Base-by-base conservation (phyloP, 805 yeast species). In the Teunomyces barrocoloradensis region DNA sequence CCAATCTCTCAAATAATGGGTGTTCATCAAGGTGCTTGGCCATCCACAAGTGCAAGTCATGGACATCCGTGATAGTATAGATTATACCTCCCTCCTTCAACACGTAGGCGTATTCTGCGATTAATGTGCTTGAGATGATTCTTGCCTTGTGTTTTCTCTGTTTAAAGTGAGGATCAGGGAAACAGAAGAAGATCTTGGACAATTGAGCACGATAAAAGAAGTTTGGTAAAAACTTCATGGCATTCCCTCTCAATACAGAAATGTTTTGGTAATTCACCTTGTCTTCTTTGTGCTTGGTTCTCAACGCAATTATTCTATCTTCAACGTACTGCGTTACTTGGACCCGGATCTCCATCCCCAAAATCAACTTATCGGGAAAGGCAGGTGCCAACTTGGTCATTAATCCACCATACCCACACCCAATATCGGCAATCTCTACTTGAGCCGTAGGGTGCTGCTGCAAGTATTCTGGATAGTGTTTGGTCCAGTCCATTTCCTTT, bases 141-240 rank as follows among this genome's bases (percentile, higher is more conserved):
- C 99, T 79, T 5, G 97, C 97, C 76, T 94, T 94, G 70, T 94
- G 99, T 64, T 94, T 94, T 62, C 98, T 79, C 68, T 89, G 96
- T 65, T 94, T 94, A 76, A 94, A 94, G 67, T 94, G 99, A 6
- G 99, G 99, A 68, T 94, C 99, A n/a, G 99, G 99, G 79, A 94
- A 94, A 66, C 99, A 94, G 73, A 94, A 94, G 71, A 94, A 94
- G 80, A 94, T 88, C 74, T 92, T 94, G 29, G 85, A 81, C 44
- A 91, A 71, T 64, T 90, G 97, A 5, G 83, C 82, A 65, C 85
- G 85, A 48, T 77, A 73, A 71, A 94, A 94, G 66, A 94, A 94
- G 65, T 94, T 94, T 18, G 99, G 98, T 52, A 90, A 70, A 61
- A 94, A 94, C 68, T 94, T 94, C 99, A 94, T 94, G 30, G 98